A percentile compares a stretch with the other conserved stretches of the same genome.
phyloP scores from a whole-genome alignment of 208 protist genomes.

The Trypanosoma melophagium region DNA sequence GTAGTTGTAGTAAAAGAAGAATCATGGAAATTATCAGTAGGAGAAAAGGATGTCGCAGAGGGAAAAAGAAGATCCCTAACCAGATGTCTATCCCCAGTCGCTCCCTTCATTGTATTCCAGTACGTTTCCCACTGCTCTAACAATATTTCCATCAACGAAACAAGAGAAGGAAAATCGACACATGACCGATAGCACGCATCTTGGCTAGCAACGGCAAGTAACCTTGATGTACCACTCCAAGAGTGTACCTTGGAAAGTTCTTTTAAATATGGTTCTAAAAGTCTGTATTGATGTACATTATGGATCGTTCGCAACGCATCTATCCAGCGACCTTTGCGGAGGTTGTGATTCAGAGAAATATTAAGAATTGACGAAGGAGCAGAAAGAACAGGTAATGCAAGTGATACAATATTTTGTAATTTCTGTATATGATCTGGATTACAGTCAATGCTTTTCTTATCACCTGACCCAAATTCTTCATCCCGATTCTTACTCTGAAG shows the following conservation, averaged over 20 bases:
- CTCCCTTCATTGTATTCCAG: slow-evolving; percentile 15
- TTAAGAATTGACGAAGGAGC: slow-evolving; percentile 26
- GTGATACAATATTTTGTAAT: not conserved
- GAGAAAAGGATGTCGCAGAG: not conserved
- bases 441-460: not conserved
- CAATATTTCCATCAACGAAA: slow-evolving; percentile 19
- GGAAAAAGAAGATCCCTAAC: not conserved
- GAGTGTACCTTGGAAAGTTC: slow-evolving; percentile 3
- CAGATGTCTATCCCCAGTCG: not conserved
- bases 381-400: slow-evolving; percentile 18
- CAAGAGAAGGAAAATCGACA: slow-evolving; percentile 21
- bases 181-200: slow-evolving; percentile 19
- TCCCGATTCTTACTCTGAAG: not conserved
- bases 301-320: slow-evolving; percentile 25
- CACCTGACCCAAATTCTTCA: no score
- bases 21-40: not conserved
- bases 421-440: not conserved
- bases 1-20: no score
- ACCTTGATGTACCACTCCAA: not conserved
- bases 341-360: slow-evolving; percentile 23
- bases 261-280: slow-evolving; percentile 15
- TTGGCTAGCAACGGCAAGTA: not conserved
- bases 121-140: slow-evolving; percentile 23
- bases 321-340: slow-evolving; percentile 16
- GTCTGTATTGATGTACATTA: slow-evolving; percentile 19